phyloP scores from a whole-genome alignment of 2,329 filamentous ascomycete genomes.

The Aspergillus tubingensis region DNA sequence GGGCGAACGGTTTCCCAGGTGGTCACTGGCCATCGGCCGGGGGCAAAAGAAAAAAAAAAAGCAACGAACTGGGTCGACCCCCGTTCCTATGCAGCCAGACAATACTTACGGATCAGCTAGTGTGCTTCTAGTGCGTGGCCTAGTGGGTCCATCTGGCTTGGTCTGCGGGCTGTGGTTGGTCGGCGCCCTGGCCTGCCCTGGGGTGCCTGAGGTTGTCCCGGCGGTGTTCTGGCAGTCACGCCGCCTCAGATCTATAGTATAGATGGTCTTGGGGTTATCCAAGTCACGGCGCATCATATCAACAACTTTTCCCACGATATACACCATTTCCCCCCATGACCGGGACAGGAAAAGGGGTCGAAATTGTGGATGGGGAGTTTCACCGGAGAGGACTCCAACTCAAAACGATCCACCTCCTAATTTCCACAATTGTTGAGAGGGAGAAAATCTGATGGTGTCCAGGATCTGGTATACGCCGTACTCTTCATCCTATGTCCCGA shows the following conservation, averaged over 20 bases:
- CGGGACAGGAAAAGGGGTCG: background rate
- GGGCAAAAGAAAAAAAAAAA: background rate
- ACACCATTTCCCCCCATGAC: background rate
- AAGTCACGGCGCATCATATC: background rate
- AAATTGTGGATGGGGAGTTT: background rate
- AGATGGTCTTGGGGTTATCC: background rate
- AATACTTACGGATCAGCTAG: background rate
- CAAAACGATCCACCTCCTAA: conserved; percentile 19
- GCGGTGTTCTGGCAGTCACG: background rate
- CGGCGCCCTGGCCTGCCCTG: background rate
- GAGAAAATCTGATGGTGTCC: conserved; percentile 20
- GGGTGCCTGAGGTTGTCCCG: background rate
- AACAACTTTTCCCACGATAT: background rate
- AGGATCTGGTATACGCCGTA: conserved; percentile 30
- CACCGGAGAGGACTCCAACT: background rate
- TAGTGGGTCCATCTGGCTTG: background rate
- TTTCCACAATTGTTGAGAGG: conserved; percentile 20
- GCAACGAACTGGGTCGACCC: background rate
- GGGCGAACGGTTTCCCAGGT: conserved; percentile 13
- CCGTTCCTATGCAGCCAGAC: background rate
- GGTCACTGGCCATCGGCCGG: background rate
- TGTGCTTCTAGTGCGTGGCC: conserved; percentile 1
- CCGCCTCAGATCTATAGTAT: background rate
- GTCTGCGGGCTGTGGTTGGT: background rate
- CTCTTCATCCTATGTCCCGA: conserved; percentile 26